A percentile compares a stretch with the other conserved stretches of the same genome.
These are phyloP conservation scores for Leccinum incarnatum DNA, from an alignment of 768 basidiomycete species.

Conservation along the genomic window DNA sequence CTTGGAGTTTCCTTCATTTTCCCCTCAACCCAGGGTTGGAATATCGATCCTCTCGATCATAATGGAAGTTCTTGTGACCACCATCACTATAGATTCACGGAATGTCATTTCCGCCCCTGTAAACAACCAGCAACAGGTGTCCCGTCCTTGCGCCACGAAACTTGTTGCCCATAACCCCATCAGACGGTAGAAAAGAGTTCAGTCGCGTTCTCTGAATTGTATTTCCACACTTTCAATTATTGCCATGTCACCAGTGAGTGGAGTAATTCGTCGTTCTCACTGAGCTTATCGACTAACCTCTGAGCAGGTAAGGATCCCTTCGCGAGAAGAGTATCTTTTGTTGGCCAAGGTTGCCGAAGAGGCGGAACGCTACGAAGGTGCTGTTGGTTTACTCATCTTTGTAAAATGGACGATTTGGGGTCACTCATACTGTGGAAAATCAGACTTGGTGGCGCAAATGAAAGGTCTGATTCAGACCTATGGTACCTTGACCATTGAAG, in stretches of 20 bases:
- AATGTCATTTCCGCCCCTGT: slow-evolving; percentile 14
- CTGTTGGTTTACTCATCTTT: slow-evolving; percentile 10
- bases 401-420: neutral
- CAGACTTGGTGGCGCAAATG: slow-evolving; percentile 77
- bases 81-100: slow-evolving; percentile 5
- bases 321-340: slow-evolving; percentile 44
- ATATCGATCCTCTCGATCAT: slow-evolving; percentile 2
- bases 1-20: slow-evolving; percentile 7
- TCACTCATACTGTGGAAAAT: slow-evolving; percentile 20
- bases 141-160: slow-evolving; percentile 11
- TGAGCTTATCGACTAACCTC: slow-evolving; percentile 4
- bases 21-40: slow-evolving; percentile 33
- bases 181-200: slow-evolving; percentile 28
- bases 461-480: slow-evolving; percentile 68
- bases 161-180: slow-evolving; percentile 33
- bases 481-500: slow-evolving; percentile 74
- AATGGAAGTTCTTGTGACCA: slow-evolving; percentile 4
- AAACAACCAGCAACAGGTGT: slow-evolving; percentile 12
- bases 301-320: slow-evolving; percentile 29
- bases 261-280: neutral
- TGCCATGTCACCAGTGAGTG: slow-evolving; percentile 32
- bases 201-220: neutral
- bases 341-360: slow-evolving; percentile 85
- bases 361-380: slow-evolving; percentile 88
- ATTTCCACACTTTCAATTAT: slow-evolving; percentile 11